phyloP scores from a whole-genome alignment of 176 grass and related monocot genomes.

The Avena eriantha region DNA sequence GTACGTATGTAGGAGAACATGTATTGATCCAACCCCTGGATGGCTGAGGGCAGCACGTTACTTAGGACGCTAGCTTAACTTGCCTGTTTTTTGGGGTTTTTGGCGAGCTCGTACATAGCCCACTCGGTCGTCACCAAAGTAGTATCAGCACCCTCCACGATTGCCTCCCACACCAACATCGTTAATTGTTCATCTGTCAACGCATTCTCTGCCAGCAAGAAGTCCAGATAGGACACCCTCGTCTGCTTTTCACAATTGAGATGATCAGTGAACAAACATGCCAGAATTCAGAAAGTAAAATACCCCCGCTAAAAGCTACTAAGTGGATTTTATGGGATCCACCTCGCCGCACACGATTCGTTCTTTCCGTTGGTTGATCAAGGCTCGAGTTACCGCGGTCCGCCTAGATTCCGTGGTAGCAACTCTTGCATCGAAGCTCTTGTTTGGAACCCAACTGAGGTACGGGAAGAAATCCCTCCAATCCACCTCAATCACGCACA shows the following conservation, averaged over 20 bases:
- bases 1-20: too few relatives aligned
- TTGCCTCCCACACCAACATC: slow-evolving; percentile 63
- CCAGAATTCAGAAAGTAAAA: neutral
- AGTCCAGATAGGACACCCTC: slow-evolving; percentile 40
- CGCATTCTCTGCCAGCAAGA: slow-evolving; percentile 62
- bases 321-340: too few relatives aligned
- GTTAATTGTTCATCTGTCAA: slow-evolving; percentile 67
- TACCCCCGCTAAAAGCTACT: neutral
- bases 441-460: slow-evolving; percentile 85
- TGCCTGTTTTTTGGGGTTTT: slow-evolving; percentile 63
- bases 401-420: slow-evolving; percentile 45
- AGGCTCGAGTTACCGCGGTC: slow-evolving; percentile 55
- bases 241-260: neutral
- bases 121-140: slow-evolving; percentile 74
- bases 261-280: neutral
- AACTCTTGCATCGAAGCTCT: slow-evolving; percentile 64
- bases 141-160: slow-evolving; percentile 82
- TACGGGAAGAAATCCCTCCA: slow-evolving; percentile 98
- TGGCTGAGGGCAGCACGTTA: too few relatives aligned
- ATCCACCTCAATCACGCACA: slow-evolving; percentile 72
- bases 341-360: slow-evolving; percentile 73
- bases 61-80: too few relatives aligned
- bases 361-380: slow-evolving; percentile 66
- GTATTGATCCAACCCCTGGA: too few relatives aligned
- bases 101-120: slow-evolving; percentile 90